Conservation (phyloP, 768 basidiomycete genomes). For the Agaricus subrufescens region DNA sequence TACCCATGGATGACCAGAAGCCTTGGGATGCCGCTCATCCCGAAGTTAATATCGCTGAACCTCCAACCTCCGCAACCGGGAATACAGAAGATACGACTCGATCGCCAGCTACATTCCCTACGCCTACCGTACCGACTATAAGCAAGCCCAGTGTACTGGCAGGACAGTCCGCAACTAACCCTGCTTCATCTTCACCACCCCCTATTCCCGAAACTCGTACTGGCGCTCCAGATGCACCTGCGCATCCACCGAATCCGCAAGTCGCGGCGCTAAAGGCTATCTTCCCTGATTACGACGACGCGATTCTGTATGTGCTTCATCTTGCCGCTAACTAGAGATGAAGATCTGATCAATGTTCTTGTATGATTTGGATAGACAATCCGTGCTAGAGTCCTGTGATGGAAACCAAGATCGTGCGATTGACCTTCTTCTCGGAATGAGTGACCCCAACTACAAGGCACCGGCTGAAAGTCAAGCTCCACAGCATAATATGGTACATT, state of each 20-base stretch:
- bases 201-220: background rate
- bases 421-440: conserved; percentile 79
- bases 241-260: conserved; percentile 48
- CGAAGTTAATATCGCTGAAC: background rate
- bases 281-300: conserved; percentile 78
- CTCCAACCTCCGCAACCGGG: background rate
- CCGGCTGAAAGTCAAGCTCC: conserved; percentile 12
- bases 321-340: background rate
- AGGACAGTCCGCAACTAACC: background rate
- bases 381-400: conserved; percentile 69
- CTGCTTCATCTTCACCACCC: background rate
- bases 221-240: conserved; percentile 16
- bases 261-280: conserved; percentile 55
- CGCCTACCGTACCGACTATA: background rate
- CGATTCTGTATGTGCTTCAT: conserved; percentile 49
- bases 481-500: conserved; percentile 16
- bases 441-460: conserved; percentile 66
- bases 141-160: background rate
- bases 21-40: background rate
- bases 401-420: conserved; percentile 72
- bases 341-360: background rate
- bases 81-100: background rate
- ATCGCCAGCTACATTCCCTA: background rate
- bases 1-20: conserved; percentile 1
- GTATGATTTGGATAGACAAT: conserved; percentile 35